Base-by-base conservation (phyloP, 2,329 filamentous ascomycete species). In the Teratosphaeria destructans region DNA sequence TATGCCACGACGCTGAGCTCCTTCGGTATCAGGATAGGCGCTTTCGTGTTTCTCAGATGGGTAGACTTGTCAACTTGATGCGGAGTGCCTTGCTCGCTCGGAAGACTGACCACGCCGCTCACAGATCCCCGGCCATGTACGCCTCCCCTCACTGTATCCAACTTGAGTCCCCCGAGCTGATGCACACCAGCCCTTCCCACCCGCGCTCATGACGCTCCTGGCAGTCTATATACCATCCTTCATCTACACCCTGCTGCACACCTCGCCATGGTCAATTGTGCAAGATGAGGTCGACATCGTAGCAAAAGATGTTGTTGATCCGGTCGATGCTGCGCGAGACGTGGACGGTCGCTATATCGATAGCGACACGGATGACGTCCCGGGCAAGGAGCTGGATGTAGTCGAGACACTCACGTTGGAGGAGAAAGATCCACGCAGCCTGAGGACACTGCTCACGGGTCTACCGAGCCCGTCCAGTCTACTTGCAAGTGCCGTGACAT, bases 381-480 rank as follows among this genome's bases (percentile, higher is more conserved):
- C 72, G 11, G 77, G 84, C 60, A 75, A 75, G 63, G 77, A 79
- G 66, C 66, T 90, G 39, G 80, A 84, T 32, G 76, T 90, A 27
- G 71, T 84, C 59, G 86, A 91, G 70, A 85, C 81, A 0, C 73
- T 88, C 3, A 70, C 84, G 11, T 66, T 88, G 16, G 76, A 82
- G 56, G 78, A 86, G 68, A 82, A 82, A 65, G 77, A 81, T 12
- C 73, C 82, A 2, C 78, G 79, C 26, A 75, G 82, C 1, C 75
- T 87, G 64, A 81, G 80, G 64, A 88, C 89, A 3, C 77, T 97
- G 6, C 75, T 95, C 27, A 84, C 84, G 3, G 94, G 94, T 3
- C 76, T 87, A 0, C 93, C 94, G 1, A 90, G 85, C 66, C 82
- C 87, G 6, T 81, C 79, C n/a, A 90, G 85, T 57, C 76, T 82